Evolutionary conservation across 768 basidiomycete species (phyloP).

Genomic region (Agaricus blazei): DNA sequence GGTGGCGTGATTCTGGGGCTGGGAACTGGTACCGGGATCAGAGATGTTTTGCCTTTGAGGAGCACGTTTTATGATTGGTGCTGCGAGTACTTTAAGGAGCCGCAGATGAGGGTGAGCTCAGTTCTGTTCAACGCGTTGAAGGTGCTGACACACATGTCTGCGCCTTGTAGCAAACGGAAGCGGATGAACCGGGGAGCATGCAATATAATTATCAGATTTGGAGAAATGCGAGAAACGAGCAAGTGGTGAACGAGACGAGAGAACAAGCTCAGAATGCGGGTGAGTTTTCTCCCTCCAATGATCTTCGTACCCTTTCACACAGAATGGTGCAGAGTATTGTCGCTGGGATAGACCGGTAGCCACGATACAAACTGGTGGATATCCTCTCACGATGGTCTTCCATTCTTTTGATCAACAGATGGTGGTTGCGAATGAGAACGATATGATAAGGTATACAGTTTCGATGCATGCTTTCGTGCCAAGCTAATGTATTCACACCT

Average conservation of each 20-base stretch:
- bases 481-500: neutral
- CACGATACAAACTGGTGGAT: constrained; percentile 51
- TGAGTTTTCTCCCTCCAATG: constrained; percentile 27
- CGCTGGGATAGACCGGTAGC: constrained; percentile 73
- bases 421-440: constrained; percentile 77
- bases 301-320: neutral
- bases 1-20: constrained; percentile 58
- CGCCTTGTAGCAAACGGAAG: constrained; percentile 73
- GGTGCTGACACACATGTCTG: constrained; percentile 11
- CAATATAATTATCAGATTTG: constrained; percentile 95
- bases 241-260: constrained; percentile 63
- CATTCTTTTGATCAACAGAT: constrained; percentile 92
- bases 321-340: constrained; percentile 39
- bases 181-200: constrained; percentile 91
- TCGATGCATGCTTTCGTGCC: neutral
- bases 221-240: constrained; percentile 88
- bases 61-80: constrained; percentile 96
- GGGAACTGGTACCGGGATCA: constrained; percentile 75
- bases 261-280: constrained; percentile 72
- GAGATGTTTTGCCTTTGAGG: constrained; percentile 84
- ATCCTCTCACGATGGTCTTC: constrained; percentile 77
- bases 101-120: constrained; percentile 86
- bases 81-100: constrained; percentile 95
- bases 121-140: neutral
- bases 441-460: constrained; percentile 67